A percentile compares a stretch with the other conserved stretches of the same genome.
These are phyloP conservation scores for Multifurca ochricompacta DNA, from an alignment of 768 basidiomycete species.

Conservation along the genomic window DNA sequence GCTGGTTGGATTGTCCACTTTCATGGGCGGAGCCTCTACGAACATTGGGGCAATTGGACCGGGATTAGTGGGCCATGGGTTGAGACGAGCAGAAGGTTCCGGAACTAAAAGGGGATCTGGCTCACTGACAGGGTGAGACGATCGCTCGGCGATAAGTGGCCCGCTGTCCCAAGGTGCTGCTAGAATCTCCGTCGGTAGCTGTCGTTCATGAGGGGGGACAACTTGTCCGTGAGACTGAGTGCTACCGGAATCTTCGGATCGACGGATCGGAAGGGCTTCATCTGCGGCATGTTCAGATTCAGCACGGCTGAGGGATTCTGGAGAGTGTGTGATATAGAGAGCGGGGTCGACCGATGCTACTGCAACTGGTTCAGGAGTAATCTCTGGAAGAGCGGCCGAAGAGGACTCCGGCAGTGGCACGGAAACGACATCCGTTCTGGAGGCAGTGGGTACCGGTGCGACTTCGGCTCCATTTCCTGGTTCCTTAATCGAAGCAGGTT, in stretches of 20 bases:
- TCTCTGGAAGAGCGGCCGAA: neutral
- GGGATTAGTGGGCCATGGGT: neutral
- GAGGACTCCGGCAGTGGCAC: neutral
- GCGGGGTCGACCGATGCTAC: constrained; percentile 12
- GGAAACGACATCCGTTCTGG: neutral
- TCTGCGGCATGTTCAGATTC: constrained; percentile 7
- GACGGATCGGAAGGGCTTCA: constrained; percentile 19
- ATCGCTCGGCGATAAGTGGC: neutral
- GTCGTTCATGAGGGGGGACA: constrained; percentile 3
- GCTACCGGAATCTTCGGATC: constrained; percentile 13
- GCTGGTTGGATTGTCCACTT: constrained; percentile 1
- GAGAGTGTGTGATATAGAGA: constrained; percentile 12
- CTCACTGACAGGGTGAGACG: constrained; percentile 5
- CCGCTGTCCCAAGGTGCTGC: constrained; percentile 6
- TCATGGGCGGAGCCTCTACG: neutral
- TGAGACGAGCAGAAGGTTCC: neutral
- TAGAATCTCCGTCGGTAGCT: constrained; percentile 1
- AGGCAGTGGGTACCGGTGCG: neutral
- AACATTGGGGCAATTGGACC: neutral
- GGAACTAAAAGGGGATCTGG: neutral
- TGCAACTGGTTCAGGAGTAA: neutral
- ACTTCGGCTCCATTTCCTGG: neutral
- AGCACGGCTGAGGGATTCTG: constrained; percentile 22
- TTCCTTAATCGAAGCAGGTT: neutral
- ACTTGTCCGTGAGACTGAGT: constrained; percentile 14